These are phyloP conservation scores for Abelmoschus esculentus DNA, from an alignment of 345 rosid genomes.

Conservation along the genomic window DNA sequence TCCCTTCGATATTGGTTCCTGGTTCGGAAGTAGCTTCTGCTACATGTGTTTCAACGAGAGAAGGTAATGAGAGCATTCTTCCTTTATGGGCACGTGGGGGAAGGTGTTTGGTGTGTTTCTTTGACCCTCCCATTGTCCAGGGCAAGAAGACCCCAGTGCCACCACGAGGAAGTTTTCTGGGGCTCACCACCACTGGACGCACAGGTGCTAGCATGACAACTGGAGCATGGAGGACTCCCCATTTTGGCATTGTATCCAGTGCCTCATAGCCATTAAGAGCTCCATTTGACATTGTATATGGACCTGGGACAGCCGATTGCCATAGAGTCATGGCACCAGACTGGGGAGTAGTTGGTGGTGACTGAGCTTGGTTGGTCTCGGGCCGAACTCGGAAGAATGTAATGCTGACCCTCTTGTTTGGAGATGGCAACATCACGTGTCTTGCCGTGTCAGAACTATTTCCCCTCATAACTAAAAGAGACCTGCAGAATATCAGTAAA, in stretches of 20 bases:
- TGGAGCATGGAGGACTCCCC: conserved; percentile 52
- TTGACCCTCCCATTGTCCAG: conserved; percentile 55
- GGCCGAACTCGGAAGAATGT: conserved; percentile 76
- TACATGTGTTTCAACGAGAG: conserved; percentile 23
- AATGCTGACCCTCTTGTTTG: conserved; percentile 57
- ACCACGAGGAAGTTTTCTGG: conserved; percentile 37
- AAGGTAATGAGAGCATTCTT: conserved; percentile 42
- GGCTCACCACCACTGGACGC: conserved; percentile 45
- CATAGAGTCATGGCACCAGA: conserved; percentile 59
- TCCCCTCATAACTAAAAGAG: conserved; percentile 82
- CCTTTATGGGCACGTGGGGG: conserved; percentile 85
- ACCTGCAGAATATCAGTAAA: conserved; percentile 37
- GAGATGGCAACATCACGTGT: conserved; percentile 75
- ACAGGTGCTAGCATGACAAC: conserved; percentile 60
- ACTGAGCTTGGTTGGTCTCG: conserved; percentile 37
- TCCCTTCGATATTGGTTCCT: conserved; percentile 26
- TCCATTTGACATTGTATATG: conserved; percentile 36
- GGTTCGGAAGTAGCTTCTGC: conserved; percentile 43
- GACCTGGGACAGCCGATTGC: conserved; percentile 44
- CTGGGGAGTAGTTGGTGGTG: conserved; percentile 47
- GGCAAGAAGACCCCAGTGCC: conserved; percentile 97
- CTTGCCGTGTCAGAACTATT: conserved; percentile 79
- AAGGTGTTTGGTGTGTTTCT: conserved; percentile 61
- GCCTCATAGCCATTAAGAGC: conserved; percentile 34
- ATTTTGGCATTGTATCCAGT: conserved; percentile 32